Evolutionary conservation across 495 filamentous ascomycete species (phyloP).

Genomic region (Thermochaetoides thermophila): DNA sequence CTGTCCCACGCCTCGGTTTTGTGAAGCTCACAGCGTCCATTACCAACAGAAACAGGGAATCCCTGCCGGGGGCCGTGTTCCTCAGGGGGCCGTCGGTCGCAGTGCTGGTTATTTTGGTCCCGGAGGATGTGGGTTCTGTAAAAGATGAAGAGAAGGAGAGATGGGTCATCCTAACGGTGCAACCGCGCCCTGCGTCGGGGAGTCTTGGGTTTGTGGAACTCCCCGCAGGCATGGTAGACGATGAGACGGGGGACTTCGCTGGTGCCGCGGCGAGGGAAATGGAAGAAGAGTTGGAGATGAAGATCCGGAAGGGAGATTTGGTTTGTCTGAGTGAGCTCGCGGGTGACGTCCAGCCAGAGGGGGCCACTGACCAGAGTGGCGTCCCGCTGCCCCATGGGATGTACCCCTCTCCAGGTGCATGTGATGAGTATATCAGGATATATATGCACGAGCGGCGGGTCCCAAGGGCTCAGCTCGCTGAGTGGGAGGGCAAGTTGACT

Average conservation of each 20-base stretch:
- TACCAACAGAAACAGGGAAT: constrained; percentile 45
- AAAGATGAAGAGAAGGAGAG: constrained; percentile 33
- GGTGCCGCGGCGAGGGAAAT: constrained; percentile 75
- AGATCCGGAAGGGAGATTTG: constrained; percentile 27
- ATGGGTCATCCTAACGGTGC: constrained; percentile 63
- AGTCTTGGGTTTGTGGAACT: constrained; percentile 64
- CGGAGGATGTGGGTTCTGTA: constrained; percentile 40
- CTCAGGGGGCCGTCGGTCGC: constrained; percentile 68
- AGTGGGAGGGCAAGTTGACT: constrained; percentile 61
- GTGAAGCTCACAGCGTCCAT: constrained; percentile 58
- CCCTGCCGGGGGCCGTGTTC: constrained; percentile 64
- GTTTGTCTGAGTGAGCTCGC: constrained; percentile 46
- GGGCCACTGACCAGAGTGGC: constrained; percentile 14
- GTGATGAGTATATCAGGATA: constrained; percentile 72
- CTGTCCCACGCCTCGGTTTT: constrained; percentile 47
- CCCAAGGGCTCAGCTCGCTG: constrained; percentile 44
- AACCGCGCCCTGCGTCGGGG: constrained; percentile 69
- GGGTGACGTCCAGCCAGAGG: constrained; percentile 11
- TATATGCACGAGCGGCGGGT: constrained; percentile 62
- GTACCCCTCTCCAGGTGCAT: constrained; percentile 66
- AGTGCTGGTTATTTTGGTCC: constrained; percentile 67
- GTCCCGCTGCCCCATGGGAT: constrained; percentile 44
- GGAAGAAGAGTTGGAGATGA: constrained; percentile 60
- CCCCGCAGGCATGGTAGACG: constrained; percentile 83
- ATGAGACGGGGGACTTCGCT: constrained; percentile 49